These are phyloP conservation scores for Wallacemonas rigidus DNA, from an alignment of 208 protist genomes.

Conservation along the genomic window DNA sequence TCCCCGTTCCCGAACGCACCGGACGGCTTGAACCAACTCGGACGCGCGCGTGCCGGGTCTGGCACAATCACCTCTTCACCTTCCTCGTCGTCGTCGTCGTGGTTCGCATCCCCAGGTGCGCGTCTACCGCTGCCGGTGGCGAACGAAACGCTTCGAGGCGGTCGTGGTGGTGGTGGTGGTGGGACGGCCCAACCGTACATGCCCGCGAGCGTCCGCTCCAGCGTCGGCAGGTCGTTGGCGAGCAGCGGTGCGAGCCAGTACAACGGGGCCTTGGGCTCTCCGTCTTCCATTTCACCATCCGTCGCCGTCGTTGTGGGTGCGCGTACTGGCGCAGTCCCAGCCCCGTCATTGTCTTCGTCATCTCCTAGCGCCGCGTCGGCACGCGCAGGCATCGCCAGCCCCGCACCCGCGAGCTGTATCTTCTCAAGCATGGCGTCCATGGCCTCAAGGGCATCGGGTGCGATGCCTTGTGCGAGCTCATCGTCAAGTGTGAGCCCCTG, in stretches of 20 bases:
- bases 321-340: neutral
- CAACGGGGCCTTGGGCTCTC: constrained; percentile 27
- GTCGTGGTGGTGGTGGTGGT: constrained; percentile 33
- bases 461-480: constrained; percentile 6
- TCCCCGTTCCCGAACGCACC: constrained; percentile 16
- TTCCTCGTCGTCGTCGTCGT: constrained; percentile 2
- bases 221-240: constrained; percentile 57
- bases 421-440: constrained; percentile 13
- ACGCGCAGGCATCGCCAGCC: constrained; percentile 15
- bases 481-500: constrained; percentile 17
- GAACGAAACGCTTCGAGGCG: constrained; percentile 21
- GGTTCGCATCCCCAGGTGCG: constrained; percentile 14
- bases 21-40: constrained; percentile 13
- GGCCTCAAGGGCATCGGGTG: constrained; percentile 6
- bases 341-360: neutral
- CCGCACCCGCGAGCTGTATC: constrained; percentile 2
- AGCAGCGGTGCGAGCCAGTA: constrained; percentile 74
- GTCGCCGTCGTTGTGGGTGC: neutral
- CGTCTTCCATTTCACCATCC: constrained; percentile 5
- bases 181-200: constrained; percentile 78
- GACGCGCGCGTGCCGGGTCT: constrained; percentile 22
- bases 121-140: constrained; percentile 11
- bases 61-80: constrained; percentile 19
- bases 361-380: constrained; percentile 19
- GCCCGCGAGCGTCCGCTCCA: constrained; percentile 45